Conservation (phyloP, 306 rosid genomes). For the Glycyrrhiza uralensis region DNA sequence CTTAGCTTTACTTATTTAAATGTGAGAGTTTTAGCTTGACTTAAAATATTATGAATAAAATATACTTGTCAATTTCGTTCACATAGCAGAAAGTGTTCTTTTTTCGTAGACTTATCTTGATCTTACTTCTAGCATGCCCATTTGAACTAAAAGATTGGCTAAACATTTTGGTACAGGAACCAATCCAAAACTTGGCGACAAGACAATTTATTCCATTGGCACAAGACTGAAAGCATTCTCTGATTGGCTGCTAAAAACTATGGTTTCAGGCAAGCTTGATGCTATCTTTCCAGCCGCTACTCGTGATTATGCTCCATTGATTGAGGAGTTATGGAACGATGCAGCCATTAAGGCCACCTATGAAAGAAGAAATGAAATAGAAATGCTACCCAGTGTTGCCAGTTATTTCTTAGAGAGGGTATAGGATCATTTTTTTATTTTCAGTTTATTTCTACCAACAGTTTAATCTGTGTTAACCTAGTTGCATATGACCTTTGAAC, state of each 20-base stretch:
- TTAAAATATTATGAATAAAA: not conserved
- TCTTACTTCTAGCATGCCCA: not conserved
- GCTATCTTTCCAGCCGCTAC: conserved; percentile 97
- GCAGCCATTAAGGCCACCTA: conserved; percentile 84
- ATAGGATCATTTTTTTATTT: conserved; percentile 31
- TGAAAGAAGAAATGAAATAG: conserved; percentile 84
- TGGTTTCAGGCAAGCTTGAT: conserved; percentile 89
- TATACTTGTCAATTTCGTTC: not conserved
- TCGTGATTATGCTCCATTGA: conserved; percentile 88
- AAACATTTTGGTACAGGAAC: conserved; percentile 47
- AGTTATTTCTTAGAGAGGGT: conserved; percentile 93
- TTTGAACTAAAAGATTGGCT: conserved; percentile 9
- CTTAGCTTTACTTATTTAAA: not conserved
- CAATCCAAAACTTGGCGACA: conserved; percentile 33
- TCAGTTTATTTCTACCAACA: not conserved
- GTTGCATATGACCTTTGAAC: conserved; percentile 4
- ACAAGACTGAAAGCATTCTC: conserved; percentile 92
- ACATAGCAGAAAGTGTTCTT: not conserved
- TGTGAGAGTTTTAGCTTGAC: not conserved
- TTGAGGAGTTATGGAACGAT: conserved; percentile 90
- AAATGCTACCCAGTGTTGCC: conserved; percentile 84
- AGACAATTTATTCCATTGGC: conserved; percentile 71
- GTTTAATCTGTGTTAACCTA: conserved; percentile 3
- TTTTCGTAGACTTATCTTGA: not conserved
- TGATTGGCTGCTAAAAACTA: conserved; percentile 96